phyloP scores from a whole-genome alignment of 805 yeast genomes.

The Maudiozyma saulgeensis region DNA sequence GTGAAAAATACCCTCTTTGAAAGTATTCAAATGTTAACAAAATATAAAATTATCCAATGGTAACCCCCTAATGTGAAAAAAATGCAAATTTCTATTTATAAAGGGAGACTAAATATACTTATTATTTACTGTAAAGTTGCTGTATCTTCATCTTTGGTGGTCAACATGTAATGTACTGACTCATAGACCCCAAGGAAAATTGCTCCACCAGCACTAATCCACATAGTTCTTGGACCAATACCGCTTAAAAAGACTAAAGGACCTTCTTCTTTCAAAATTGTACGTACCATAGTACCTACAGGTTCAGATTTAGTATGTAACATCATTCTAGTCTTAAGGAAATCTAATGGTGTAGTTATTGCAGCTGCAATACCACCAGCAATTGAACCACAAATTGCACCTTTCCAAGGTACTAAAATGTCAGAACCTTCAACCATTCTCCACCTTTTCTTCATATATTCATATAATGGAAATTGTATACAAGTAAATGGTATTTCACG shows the following conservation, averaged over 20 bases:
- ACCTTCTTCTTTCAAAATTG: constrained; percentile 66
- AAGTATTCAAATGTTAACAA: too few relatives aligned
- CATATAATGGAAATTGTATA: constrained; percentile 92
- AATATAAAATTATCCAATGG: too few relatives aligned
- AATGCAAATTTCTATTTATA: too few relatives aligned
- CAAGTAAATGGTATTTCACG: constrained; percentile 95
- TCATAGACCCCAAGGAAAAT: constrained; percentile 94
- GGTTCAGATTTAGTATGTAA: constrained; percentile 42
- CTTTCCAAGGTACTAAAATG: constrained; percentile 48
- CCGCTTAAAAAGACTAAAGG: constrained; percentile 65
- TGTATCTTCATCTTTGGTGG: neutral
- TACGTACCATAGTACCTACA: constrained; percentile 37
- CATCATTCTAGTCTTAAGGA: constrained; percentile 80
- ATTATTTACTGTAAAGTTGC: neutral
- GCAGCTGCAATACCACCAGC: constrained; percentile 84
- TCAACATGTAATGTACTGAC: constrained; percentile 34
- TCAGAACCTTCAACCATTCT: constrained; percentile 11
- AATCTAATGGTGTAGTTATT: constrained; percentile 70
- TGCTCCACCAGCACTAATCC: constrained; percentile 99
- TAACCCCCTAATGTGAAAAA: too few relatives aligned
- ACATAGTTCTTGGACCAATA: constrained; percentile 88
- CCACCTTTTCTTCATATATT: constrained; percentile 59
- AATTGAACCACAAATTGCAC: constrained; percentile 74
- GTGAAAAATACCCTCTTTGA: too few relatives aligned
- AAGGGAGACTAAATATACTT: too few relatives aligned